Base-by-base conservation (phyloP, 2,329 filamentous ascomycete genomes). In the Hypoxylon sp. region DNA sequence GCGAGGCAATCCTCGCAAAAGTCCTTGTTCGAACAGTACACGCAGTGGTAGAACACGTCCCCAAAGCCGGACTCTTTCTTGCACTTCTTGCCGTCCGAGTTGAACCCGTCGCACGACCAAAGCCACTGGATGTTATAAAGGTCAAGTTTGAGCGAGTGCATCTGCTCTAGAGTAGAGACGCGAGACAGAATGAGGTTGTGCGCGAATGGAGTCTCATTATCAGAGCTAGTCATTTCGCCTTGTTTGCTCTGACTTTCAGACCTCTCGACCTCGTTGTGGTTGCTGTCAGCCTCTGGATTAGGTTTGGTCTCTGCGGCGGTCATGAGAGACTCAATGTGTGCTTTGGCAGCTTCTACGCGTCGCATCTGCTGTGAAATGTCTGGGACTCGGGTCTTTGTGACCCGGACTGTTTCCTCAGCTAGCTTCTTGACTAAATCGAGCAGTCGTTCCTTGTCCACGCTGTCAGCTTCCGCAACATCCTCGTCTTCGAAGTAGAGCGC, bases 1-100 rank as follows among this genome's bases (percentile, higher is more conserved):
- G 18, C 32, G 11, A 72, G 55, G 11, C 71, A 72, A 45, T 66
- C 64, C 9, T 26, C 3, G 46, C 70, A 72, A 16, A 72, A 71
- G 62, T 69, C 61, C 8, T 9, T 7, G 44, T 59, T 62, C n/a
- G 48, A 28, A 46, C 70, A 72, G 46, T 68, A 70, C 22, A 69
- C 58, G 48, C 70, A 72, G 30, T 64, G 60, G 49, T 69, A 68
- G 16, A 67, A 58, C 20, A 52, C 64, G 6, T n/a, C 33, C 11
- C 52, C 57, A 24, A 60, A 53, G 9, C 18, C 32, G 12, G n/a
- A 2, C 9, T 0, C 8, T 3, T 61, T 65, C 11, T 56, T 22
- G 54, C 69, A 71, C 12, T 45, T 9, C 11, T 33, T 45, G 26
- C 51, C 51, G 18, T 54, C 38, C 24, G 12, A 9, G 12, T 16